Conservation (phyloP, 75 land plant species). For the Cryptomeria japonica region DNA sequence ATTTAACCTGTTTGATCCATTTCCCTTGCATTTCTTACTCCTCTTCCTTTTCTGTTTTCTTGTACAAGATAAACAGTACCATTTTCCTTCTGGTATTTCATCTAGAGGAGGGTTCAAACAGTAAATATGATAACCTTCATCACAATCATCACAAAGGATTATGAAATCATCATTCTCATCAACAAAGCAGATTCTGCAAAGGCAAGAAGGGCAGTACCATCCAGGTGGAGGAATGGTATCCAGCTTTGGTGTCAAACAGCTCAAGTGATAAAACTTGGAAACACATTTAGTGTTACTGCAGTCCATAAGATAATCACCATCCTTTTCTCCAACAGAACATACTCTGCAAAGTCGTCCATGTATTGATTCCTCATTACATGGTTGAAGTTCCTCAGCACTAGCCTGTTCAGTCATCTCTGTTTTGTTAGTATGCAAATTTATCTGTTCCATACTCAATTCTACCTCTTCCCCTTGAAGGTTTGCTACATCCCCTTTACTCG, state of each 20-base stretch:
- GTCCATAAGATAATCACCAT: slow-evolving; percentile 13
- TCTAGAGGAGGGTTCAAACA: slow-evolving; percentile 77
- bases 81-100: slow-evolving; percentile 71
- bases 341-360: slow-evolving; percentile 32
- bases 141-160: slow-evolving; percentile 89
- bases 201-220: slow-evolving; percentile 89
- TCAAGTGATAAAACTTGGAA: slow-evolving; percentile 49
- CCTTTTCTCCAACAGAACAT: slow-evolving; percentile 31
- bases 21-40: slow-evolving; percentile 12
- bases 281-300: slow-evolving; percentile 47
- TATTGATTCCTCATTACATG: not conserved
- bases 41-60: slow-evolving; percentile 21
- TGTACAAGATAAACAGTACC: slow-evolving; percentile 76
- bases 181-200: slow-evolving; percentile 68
- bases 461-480: slow-evolving; percentile 16
- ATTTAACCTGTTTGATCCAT: not conserved
- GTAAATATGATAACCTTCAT: slow-evolving; percentile 84
- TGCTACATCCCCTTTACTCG: not conserved
- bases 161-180: slow-evolving; percentile 79
- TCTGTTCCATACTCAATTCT: not conserved
- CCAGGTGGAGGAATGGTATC: slow-evolving; percentile 24
- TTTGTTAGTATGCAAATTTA: not conserved
- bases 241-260: slow-evolving; percentile 54
- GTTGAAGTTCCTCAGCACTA: not conserved
- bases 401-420: not conserved